Evolutionary conservation across 257 asterid genomes (phyloP), one percentile per base, ranked within the genome.

Genomic region (Salvia splendens): DNA sequence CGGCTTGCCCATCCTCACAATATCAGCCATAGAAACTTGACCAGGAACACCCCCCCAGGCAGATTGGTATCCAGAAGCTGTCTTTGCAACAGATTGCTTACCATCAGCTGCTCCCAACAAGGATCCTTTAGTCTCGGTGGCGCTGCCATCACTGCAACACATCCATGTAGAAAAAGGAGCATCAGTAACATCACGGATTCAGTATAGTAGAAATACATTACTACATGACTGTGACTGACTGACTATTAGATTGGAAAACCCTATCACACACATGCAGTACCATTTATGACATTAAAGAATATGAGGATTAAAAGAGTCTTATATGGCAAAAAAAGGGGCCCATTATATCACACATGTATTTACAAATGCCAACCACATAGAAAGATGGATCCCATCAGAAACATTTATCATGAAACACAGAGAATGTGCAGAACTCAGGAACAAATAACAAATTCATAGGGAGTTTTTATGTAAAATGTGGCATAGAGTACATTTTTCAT

Each of bases 1-100:
- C 7, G 92, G 95, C 73, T 77, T 86, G 46, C 96, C 97, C 97
- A 86, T 91, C 88, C 89, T 91, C 85, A 91, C 96, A 75, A 91
- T 84, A 82, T 89, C 95, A 66, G 95, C 95, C 98, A 76, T 90
- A 87, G 78, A 73, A 70, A 70, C 86, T 88, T 77, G 81, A 62
- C 81, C 81, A 63, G 81, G 65, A 5, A 61, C 79, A 35, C 74
- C 76, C 28, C 1, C 64, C 92, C 95, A 88, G 71, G 91, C 72
- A 77, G 86, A 61, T 62, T 82, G 94, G 74, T 81, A 71, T 68
- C 83, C 89, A 53, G 87, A 64, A 68, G 84, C 72, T 63, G 79
- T 74, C 66, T 82, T 89, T 49, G 72, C 68, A 62, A 65, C 78
- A 59, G 87, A 78, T 70, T 80, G 75, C 43, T 51, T 52, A 51